Evolutionary conservation across 1,284 basidiomycete species (phyloP), one percentile per base, ranked within the genome.

Genomic region (Cutaneotrichosporon cavernicola): DNA sequence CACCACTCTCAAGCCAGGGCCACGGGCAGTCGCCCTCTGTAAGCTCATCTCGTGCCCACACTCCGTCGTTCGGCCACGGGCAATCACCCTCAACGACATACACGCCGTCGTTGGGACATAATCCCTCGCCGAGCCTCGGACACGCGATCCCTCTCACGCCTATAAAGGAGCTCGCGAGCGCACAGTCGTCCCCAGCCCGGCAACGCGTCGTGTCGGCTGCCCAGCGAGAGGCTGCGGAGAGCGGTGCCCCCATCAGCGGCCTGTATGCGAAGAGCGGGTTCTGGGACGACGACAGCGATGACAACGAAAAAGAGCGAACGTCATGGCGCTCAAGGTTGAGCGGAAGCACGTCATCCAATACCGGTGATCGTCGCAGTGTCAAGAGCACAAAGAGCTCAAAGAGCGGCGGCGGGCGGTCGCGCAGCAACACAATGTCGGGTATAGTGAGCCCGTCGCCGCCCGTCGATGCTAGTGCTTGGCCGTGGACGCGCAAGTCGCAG

Each of bases 181-280:
- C 53, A 10, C n/a, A 34, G 5, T 56, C 53, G 22, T 26, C 55
- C 2, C 55, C 55, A 5, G 22, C 38, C 5, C 55, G 36, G 2
- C 32, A n/a, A 26, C 38, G 22, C 36, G 36, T 38, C 6, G 34
- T 22, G 14, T 21, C 55, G 3, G 55, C 55, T 4, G 55, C 55
- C 11, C 36, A 43, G 38, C 55, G 55, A 22, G 55, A 43, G 38
- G 56, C 58, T 10, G 58, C 52, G 16, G 50, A 60, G 36, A 50
- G 34, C n/a, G 76, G 74, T n/a, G 72, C 71, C 1, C 76, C 75
- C 0, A 71, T 70, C 0, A 65, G 68, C 5, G 76, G 76, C n/a
- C 68, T 73, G 18, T 76, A 77, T 69, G 71, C 75, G 7, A 71
- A 66, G 36, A 73, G 76, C 65, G 77, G 76, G 1, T 56, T 77